Evolutionary conservation across 108 stramenopile genomes (phyloP), one percentile per base, ranked within the genome.

Genomic region (Skeletonema menzelii): DNA sequence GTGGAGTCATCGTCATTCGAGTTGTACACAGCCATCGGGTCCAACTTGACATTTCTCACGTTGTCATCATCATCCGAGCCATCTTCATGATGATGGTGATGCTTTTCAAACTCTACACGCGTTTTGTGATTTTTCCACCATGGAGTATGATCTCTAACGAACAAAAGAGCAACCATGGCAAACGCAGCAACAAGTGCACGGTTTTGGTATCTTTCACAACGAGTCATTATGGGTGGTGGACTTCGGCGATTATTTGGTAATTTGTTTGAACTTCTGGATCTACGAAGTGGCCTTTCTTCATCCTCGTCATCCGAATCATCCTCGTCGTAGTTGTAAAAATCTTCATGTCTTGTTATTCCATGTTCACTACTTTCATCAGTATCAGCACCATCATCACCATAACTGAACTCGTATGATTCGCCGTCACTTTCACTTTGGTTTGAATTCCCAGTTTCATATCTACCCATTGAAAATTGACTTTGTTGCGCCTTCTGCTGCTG

Each of bases 1-100:
- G 66, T 76, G 27, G 75, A 76, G 34, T 76, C 75, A 64, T 76
- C 75, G 55, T 76, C 75, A 63, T 63, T 57, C 11, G 63, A 55
- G 42, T 76, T 76, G 59, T 76, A 76, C 3, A 76, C 75, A 17
- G 60, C 19, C 67, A 76, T 69, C 0, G 75, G 75, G 57, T 76
- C 75, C 8, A 42, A 5, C 27, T 62, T 27, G 10, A 3, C 15
- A 24, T 57, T 40, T 2, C 40, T 17, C 22, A 38, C 27, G n/a
- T 20, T 20, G 37, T 59, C 58, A 59, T 64, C 63, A 42, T 64
- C 63, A 27, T 64, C 63, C 13, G 37, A n/a, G 7, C 40, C 42
- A 27, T 42, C 35, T 38, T 27, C 10, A 10, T 42, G 40, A 17
- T 46, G 63, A 10, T 64, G 63, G 42, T 64, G 63, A 42, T 64